These are phyloP conservation scores for Aurantiochytrium sp. DNA, from an alignment of 108 stramenopile genomes.

Conservation along the genomic window DNA sequence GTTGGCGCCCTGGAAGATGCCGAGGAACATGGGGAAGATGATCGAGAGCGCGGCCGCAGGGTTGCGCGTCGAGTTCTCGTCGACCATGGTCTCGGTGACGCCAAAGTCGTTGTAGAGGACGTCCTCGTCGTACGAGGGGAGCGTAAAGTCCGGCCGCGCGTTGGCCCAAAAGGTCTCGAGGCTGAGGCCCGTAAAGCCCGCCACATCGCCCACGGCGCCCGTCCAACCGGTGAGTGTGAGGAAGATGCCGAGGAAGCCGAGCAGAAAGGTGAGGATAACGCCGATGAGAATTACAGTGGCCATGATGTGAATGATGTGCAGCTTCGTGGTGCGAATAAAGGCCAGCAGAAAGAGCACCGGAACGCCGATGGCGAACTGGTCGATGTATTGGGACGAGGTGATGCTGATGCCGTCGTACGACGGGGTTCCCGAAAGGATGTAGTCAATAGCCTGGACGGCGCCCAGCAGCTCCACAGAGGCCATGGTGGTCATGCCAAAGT, in stretches of 20 bases:
- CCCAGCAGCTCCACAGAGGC: constrained; percentile 5
- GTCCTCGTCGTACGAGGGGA: background rate
- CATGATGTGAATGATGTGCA: background rate
- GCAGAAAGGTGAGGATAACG: background rate
- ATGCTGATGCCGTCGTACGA: background rate
- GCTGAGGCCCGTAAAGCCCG: background rate
- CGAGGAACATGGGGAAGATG: constrained; percentile 15
- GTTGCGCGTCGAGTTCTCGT: background rate
- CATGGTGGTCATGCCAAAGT: constrained; percentile 32
- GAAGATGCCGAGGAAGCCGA: background rate
- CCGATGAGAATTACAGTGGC: background rate
- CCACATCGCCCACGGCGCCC: background rate
- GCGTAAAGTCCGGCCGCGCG: background rate
- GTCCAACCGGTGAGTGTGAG: background rate
- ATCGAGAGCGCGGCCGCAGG: background rate
- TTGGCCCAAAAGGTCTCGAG: background rate
- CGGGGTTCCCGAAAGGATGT: background rate
- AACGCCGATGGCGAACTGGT: constrained; percentile 11
- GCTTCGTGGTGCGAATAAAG: background rate
- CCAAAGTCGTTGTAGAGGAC: background rate
- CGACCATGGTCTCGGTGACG: background rate
- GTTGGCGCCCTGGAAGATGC: constrained; percentile 27
- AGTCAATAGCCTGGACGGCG: background rate
- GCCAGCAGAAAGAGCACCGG: background rate
- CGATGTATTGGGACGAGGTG: background rate